A percentile compares a stretch with the other conserved stretches of the same genome.
phyloP scores from a whole-genome alignment of 805 yeast species.

The Hanseniaspora lindneri region DNA sequence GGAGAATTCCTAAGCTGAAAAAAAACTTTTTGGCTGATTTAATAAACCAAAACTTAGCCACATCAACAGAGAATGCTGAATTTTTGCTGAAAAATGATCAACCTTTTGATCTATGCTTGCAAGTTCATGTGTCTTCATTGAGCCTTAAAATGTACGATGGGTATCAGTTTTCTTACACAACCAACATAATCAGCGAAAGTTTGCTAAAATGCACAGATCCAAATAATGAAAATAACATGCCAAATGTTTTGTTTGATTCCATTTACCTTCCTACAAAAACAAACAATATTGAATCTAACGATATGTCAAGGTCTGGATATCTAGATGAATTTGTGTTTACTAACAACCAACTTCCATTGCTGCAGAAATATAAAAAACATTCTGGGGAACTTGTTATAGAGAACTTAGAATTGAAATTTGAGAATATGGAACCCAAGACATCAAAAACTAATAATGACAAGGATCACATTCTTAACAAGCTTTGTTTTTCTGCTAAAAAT shows the following conservation, averaged over 20 bases:
- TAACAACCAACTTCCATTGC: slow-evolving; percentile 20
- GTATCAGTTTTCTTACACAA: slow-evolving; percentile 77
- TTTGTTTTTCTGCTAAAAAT: slow-evolving; percentile 40
- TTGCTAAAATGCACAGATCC: slow-evolving; percentile 45
- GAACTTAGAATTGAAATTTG: slow-evolving; percentile 40
- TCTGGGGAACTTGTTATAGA: slow-evolving; percentile 24
- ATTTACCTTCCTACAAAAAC: slow-evolving; percentile 48
- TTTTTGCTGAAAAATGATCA: background rate
- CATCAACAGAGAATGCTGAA: background rate
- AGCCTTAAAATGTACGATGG: slow-evolving; percentile 65
- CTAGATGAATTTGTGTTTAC: slow-evolving; percentile 38
- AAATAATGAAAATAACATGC: slow-evolving; percentile 14
- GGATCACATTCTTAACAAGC: slow-evolving; percentile 38
- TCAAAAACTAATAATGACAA: slow-evolving; percentile 24
- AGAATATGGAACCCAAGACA: slow-evolving; percentile 34
- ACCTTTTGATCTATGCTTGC: background rate
- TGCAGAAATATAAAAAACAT: slow-evolving; percentile 3
- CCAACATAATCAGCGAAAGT: slow-evolving; percentile 52
- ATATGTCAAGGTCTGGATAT: background rate
- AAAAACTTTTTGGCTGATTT: slow-evolving; percentile 13
- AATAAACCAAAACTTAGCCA: background rate
- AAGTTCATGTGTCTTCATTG: slow-evolving; percentile 12
- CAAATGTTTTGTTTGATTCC: slow-evolving; percentile 52
- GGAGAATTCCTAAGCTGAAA: slow-evolving; percentile 9
- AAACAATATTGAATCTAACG: no score